Base-by-base conservation (phyloP, 495 filamentous ascomycete genomes). In the Parmelia sp. region DNA sequence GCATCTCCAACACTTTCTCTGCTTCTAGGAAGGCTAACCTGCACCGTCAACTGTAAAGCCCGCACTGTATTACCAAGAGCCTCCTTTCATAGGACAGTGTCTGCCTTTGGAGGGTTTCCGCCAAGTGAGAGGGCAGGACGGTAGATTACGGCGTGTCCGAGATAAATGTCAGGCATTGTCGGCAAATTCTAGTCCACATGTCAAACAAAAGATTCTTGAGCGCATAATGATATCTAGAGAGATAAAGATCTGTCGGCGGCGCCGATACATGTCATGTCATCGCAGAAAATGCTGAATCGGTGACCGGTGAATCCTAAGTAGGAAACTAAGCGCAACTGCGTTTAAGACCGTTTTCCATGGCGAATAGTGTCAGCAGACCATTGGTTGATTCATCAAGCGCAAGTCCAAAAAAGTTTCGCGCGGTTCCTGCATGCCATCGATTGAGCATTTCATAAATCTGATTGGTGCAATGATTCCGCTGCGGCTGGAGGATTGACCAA, bases 211-310 rank as follows among this genome's bases (percentile, higher is more conserved):
- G 29, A 17, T 31, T 3, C 15, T 55, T 25, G 51, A 55, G 29
- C 8, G 51, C 17, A 21, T 2, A 1, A 55, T 55, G 51, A 3
- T 33, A 7, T 33, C 23, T 55, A 21, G 29, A 55, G 17, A 11
- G 29, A 55, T n/a, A 29, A 10, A 33, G 29, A 55, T 55, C 51
- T 10, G 21, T 55, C 51, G 51, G 51, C 29, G 27, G 51, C 27
- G 51, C 51, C 51, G 51, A 55, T 55, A 33, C 29, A 55, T 33
- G 25, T 55, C 51, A 55, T 55, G 29, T 55, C 51, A 15, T 19
- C 51, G 6, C 15, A 55, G 51, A n/a, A 19, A 53, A 55, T 15
- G 51, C 51, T 33, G n/a, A 27, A 10, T 8, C 21, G 9, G 29
- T 12, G 7, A 33, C 21, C 51, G 51, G 51, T 33, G 29, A 55